phyloP scores from a whole-genome alignment of 805 yeast genomes.

The Yarrowia sp. region DNA sequence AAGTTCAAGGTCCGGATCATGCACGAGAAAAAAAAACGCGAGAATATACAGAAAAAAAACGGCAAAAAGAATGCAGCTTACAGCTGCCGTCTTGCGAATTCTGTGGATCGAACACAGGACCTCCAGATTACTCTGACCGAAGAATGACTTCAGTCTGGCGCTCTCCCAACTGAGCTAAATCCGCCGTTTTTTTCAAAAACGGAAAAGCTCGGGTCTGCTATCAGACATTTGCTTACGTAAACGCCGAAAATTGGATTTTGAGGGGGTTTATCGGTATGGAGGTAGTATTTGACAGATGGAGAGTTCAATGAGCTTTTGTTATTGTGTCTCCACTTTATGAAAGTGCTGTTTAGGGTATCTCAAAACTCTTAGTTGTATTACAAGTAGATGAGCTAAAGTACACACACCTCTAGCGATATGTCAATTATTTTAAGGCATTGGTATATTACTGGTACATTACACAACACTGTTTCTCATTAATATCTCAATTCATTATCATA shows the following conservation, averaged over 20 bases:
- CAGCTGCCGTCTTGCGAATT: constrained; percentile 35
- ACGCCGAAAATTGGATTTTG: background rate
- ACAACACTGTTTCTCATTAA: too few relatives aligned
- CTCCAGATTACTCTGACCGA: constrained; percentile 51
- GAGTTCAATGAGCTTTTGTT: too few relatives aligned
- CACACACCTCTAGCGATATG: too few relatives aligned
- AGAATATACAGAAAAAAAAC: background rate
- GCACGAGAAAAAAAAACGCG: background rate
- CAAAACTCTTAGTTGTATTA: too few relatives aligned
- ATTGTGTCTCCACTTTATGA: too few relatives aligned
- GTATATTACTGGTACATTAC: too few relatives aligned
- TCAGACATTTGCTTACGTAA: background rate
- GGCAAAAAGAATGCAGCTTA: background rate
- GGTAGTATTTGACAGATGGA: too few relatives aligned
- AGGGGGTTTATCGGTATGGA: too few relatives aligned
- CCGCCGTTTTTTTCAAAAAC: constrained; percentile 6
- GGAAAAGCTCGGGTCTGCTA: background rate
- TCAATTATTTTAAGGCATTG: too few relatives aligned
- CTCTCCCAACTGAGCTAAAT: constrained; percentile 44
- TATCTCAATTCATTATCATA: background rate
- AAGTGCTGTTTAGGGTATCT: too few relatives aligned
- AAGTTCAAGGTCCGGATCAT: background rate
- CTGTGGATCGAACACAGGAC: constrained; percentile 83
- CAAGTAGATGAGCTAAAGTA: too few relatives aligned
- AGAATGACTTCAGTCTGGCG: constrained; percentile 40